A percentile compares a stretch with the other conserved stretches of the same genome.
phyloP scores from a whole-genome alignment of 2,329 filamentous ascomycete genomes.

The Aureobasidium lini region DNA sequence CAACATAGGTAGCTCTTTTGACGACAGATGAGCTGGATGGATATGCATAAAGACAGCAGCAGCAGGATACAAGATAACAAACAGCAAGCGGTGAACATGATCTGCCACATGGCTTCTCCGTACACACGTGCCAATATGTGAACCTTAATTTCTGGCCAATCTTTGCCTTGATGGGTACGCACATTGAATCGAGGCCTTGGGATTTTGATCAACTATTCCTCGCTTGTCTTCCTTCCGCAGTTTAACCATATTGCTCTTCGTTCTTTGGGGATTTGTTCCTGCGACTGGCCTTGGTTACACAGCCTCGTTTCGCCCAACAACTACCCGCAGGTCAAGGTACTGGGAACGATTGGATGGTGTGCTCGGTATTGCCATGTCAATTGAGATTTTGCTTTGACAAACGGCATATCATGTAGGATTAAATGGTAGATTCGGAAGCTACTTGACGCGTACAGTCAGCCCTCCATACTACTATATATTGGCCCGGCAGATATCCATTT shows the following conservation, averaged over 20 bases:
- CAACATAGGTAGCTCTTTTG: too few species aligned
- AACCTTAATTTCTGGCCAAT: not conserved
- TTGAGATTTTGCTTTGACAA: too few species aligned
- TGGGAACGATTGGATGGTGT: not conserved
- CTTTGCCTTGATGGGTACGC: not conserved
- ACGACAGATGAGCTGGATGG: too few species aligned
- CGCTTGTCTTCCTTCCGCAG: not conserved
- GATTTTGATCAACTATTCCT: not conserved
- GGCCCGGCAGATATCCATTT: too few species aligned
- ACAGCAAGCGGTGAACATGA: conserved; percentile 1
- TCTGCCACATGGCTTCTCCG: not conserved
- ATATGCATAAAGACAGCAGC: too few species aligned
- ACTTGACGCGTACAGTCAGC: not conserved
- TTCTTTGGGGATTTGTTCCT: not conserved
- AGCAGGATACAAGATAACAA: not conserved
- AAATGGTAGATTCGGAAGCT: too few species aligned
- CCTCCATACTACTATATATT: not conserved
- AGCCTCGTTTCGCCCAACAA: not conserved
- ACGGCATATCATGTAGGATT: not conserved
- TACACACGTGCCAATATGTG: not conserved
- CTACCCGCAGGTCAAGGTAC: too few species aligned
- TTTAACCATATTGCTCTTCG: not conserved
- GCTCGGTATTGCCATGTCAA: too few species aligned
- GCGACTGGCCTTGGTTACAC: not conserved
- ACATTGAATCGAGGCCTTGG: not conserved